phyloP scores from a whole-genome alignment of 1,284 basidiomycete genomes.

The Fomitiporia mediterranea region DNA sequence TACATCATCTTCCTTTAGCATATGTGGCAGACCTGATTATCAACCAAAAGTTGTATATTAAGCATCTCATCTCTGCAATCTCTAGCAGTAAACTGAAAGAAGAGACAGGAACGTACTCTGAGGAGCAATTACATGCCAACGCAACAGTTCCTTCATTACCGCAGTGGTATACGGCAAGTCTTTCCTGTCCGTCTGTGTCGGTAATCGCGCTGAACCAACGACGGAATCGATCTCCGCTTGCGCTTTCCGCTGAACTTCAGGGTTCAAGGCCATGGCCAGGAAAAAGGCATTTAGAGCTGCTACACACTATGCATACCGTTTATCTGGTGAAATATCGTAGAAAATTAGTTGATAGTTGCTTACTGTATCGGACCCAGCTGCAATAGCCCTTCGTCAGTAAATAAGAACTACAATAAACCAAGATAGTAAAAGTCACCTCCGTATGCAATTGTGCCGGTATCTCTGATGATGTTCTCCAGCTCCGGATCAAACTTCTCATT shows the following conservation, averaged over 20 bases:
- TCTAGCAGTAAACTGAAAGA: not conserved
- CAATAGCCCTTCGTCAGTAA: no score
- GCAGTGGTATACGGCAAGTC: constrained; percentile 58
- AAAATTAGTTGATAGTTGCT: not conserved
- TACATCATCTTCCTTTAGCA: constrained; percentile 7
- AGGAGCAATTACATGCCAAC: constrained; percentile 45
- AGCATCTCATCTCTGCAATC: not conserved
- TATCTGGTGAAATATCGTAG: not conserved
- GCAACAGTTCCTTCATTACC: constrained; percentile 54
- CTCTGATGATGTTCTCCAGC: not conserved
- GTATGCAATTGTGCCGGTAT: not conserved
- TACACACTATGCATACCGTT: constrained; percentile 37
- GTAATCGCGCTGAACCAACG: constrained; percentile 56
- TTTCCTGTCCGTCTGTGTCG: constrained; percentile 55
- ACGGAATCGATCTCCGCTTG: constrained; percentile 61
- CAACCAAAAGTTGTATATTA: not conserved
- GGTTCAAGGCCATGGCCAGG: constrained; percentile 50
- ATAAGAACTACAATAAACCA: not conserved
- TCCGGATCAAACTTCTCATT: not conserved
- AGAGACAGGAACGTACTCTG: not conserved
- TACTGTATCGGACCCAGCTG: constrained; percentile 17
- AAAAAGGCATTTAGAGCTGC: constrained; percentile 48
- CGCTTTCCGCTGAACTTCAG: constrained; percentile 46
- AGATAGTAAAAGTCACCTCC: not conserved
- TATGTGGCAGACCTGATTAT: constrained; percentile 12